phyloP scores from a whole-genome alignment of 2,329 filamentous ascomycete genomes.

The Lasiodiplodia hormozganensis region DNA sequence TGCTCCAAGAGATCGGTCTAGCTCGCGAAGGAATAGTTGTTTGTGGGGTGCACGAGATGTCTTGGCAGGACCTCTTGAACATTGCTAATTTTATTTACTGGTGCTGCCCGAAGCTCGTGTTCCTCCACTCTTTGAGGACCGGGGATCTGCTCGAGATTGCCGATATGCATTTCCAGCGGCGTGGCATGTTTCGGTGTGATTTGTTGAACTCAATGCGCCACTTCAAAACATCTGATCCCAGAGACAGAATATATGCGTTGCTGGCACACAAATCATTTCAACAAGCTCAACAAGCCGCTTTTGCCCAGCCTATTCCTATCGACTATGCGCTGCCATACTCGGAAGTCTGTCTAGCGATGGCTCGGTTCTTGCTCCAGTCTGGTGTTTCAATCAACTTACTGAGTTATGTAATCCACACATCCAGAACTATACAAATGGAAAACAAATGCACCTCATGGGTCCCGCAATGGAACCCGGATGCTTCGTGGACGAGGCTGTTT shows the following conservation, averaged over 20 bases:
- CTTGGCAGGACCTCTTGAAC: not conserved
- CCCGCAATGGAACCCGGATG: not conserved
- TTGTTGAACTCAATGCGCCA: not conserved
- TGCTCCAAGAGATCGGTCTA: not conserved
- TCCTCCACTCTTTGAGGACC: no score
- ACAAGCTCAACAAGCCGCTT: not conserved
- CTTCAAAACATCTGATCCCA: not conserved
- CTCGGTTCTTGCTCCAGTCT: not conserved
- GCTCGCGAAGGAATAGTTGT: not conserved
- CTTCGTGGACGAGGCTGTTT: no score
- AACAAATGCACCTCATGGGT: not conserved
- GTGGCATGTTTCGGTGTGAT: no score
- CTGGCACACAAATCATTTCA: not conserved
- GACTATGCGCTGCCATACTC: not conserved
- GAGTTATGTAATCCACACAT: not conserved
- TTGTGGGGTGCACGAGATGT: not conserved
- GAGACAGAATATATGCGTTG: not conserved
- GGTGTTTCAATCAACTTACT: accelerated
- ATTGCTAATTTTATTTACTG: no score
- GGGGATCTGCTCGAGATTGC: no score
- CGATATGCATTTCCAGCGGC: no score
- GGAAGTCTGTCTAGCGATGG: not conserved
- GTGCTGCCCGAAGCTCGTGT: accelerated
- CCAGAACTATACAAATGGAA: not conserved
- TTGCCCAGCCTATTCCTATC: not conserved